phyloP scores from a whole-genome alignment of 805 yeast species.

The Zygotorulaspora danielsina region DNA sequence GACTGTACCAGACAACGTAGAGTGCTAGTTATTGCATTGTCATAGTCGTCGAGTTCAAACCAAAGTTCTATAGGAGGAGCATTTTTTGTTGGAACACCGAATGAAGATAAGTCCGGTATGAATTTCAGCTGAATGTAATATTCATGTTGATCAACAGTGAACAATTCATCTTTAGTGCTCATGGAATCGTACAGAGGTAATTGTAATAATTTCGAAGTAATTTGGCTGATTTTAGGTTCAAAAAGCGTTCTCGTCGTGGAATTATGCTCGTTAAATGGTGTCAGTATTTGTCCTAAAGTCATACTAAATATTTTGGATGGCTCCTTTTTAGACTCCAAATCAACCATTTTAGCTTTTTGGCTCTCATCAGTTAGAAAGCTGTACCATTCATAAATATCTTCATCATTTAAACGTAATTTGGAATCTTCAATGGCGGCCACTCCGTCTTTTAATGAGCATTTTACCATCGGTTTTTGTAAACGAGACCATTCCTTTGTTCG shows the following conservation, averaged over 20 bases:
- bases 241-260: slow-evolving; percentile 12
- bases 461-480: slow-evolving; percentile 18
- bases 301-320: slow-evolving; percentile 21
- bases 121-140: slow-evolving; percentile 30
- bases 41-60: slow-evolving; percentile 31
- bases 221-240: slow-evolving; percentile 26
- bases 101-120: slow-evolving; percentile 19
- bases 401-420: slow-evolving; percentile 7
- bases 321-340: slow-evolving; percentile 3
- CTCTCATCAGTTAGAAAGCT: slow-evolving; percentile 10
- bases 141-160: slow-evolving; percentile 29
- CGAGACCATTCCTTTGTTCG: slow-evolving; percentile 27
- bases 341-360: slow-evolving; percentile 3
- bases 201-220: slow-evolving; percentile 21
- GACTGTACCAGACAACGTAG: slow-evolving; percentile 24
- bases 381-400: slow-evolving; percentile 19
- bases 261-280: slow-evolving; percentile 1
- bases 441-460: not conserved
- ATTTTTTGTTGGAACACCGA: slow-evolving; percentile 5
- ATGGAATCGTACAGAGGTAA: slow-evolving; percentile 22
- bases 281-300: slow-evolving; percentile 28
- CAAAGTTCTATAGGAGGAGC: slow-evolving; percentile 30
- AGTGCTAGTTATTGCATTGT: slow-evolving; percentile 21
- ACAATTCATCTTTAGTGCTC: slow-evolving; percentile 12
- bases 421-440: not conserved